Base-by-base conservation (phyloP, 73 alveolate genomes). In the Paramecium pentaurelia region DNA sequence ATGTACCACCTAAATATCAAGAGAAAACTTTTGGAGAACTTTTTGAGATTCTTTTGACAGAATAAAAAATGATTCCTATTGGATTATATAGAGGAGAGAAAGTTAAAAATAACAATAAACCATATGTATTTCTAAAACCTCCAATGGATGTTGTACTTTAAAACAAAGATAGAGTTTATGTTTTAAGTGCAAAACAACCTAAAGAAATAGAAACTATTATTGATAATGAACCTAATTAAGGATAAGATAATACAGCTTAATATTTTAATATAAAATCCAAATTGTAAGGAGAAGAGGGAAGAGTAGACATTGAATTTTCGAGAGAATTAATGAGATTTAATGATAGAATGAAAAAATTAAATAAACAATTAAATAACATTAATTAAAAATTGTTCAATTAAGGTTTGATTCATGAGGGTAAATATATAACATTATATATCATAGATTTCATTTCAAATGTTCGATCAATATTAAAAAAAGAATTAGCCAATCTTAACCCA, bases 51-150 rank as follows among this genome's bases (percentile, higher is more conserved):
- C 93, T 92, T 27, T 86, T 94, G 9, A 92, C 83, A 3, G 95
- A 71, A 54, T 86, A 94, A 85, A 95, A 94, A 30, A 95, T 94
- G 97, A 88, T 95, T 18, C 96, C 96, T n/a, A 95, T 95, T 10
- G 98, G 95, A 11, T 95, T 95, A 9, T 95, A 95, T 70, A 94
- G 95, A 75, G 96, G 87, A 14, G 86, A 83, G 68, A 86, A 59
- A 18, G 34, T 60, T 47, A 93, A 88, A 71, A 60, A 68, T 34
- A 86, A 89, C 45, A 88, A 27, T 30, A 96, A 96, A 47, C 96
- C 97, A 36, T 96, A 96, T 58, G 97, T 96, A 8, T 94, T 94
- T 92, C 88, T 96, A 34, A 92, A 96, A 70, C 98, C 98, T 9
- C 95, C 96, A 28, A 75, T 58, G 38, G 95, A 92, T 84, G 93